phyloP scores from a whole-genome alignment of 306 rosid species.

The Trifolium dubium region DNA sequence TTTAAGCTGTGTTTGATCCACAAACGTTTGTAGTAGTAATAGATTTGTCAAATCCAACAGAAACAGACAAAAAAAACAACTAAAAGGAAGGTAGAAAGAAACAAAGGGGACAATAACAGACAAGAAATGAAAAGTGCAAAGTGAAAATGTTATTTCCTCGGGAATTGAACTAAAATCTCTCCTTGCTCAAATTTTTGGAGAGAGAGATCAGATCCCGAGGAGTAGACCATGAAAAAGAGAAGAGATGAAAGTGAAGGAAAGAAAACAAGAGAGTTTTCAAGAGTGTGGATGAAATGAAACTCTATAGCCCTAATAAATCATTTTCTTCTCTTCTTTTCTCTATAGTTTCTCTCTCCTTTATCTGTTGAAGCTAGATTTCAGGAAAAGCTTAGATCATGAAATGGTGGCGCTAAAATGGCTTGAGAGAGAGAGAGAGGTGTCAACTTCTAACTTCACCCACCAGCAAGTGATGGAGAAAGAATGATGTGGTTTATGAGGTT shows the following conservation, averaged over 20 bases:
- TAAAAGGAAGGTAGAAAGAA: constrained; percentile 19
- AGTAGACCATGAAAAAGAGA: constrained; percentile 41
- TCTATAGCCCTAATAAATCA: constrained; percentile 59
- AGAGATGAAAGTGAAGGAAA: constrained; percentile 26
- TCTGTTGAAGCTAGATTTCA: constrained; percentile 69
- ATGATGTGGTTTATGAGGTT: constrained; percentile 34
- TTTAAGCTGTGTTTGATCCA: constrained; percentile 33
- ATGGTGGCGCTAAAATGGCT: constrained; percentile 78
- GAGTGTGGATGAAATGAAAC: constrained; percentile 33
- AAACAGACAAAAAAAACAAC: constrained; percentile 48
- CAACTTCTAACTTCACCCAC: constrained; percentile 61
- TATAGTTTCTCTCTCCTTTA: constrained; percentile 53
- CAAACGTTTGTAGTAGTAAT: constrained; percentile 8
- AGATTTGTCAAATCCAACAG: constrained; percentile 37
- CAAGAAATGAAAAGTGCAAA: constrained; percentile 34
- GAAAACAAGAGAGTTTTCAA: constrained; percentile 21
- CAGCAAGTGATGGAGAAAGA: constrained; percentile 70
- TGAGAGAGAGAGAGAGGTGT: constrained; percentile 46
- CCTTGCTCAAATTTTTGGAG: constrained; percentile 33
- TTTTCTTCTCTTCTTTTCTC: constrained; percentile 10
- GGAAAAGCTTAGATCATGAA: constrained; percentile 62
- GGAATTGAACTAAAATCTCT: constrained; percentile 52
- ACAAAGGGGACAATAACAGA: constrained; percentile 37
- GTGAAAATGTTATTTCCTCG: constrained; percentile 54
- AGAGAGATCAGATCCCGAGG: constrained; percentile 76